Percentiles rank a stretch among this genome's conserved stretches.
Evolutionary conservation across 768 basidiomycete genomes (phyloP).

Genomic region (Auricularia auricula-judae): DNA sequence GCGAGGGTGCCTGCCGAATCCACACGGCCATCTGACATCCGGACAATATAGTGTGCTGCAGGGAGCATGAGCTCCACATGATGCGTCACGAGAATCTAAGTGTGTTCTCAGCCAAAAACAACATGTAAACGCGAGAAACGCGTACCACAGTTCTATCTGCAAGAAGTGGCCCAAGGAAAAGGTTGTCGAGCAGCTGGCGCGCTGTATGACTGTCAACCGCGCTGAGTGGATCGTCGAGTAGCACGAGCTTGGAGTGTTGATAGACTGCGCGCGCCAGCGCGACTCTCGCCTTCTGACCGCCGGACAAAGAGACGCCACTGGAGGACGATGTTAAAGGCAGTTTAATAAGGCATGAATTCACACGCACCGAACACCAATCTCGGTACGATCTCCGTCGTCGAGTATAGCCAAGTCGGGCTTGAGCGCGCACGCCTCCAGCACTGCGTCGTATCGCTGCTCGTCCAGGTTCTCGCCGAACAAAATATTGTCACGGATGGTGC

Average conservation of each 20-base stretch:
- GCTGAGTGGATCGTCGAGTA: constrained; percentile 19
- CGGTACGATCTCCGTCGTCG: constrained; percentile 27
- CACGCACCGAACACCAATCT: constrained; percentile 16
- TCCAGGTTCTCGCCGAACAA: constrained; percentile 61
- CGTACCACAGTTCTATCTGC: constrained; percentile 16
- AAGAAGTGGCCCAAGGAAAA: constrained; percentile 13
- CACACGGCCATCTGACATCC: constrained; percentile 24
- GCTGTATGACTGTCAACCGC: constrained; percentile 10
- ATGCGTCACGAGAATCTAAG: constrained; percentile 23
- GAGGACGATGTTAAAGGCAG: not conserved
- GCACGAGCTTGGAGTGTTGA: constrained; percentile 12
- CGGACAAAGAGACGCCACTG: constrained; percentile 15
- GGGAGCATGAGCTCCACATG: constrained; percentile 28
- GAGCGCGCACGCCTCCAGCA: constrained; percentile 37
- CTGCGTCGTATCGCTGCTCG: constrained; percentile 26
- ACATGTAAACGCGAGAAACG: too few relatives aligned
- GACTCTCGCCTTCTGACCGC: constrained; percentile 19
- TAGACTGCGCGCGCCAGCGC: constrained; percentile 20
- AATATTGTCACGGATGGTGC: constrained; percentile 73
- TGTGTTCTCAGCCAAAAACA: constrained; percentile 6
- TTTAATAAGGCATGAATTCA: not conserved
- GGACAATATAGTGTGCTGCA: constrained; percentile 21
- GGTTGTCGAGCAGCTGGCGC: constrained; percentile 9
- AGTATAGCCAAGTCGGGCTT: constrained; percentile 35
- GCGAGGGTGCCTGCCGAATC: constrained; percentile 22